Conservation (phyloP, 257 asterid genomes). For the Jacaranda mimosifolia region DNA sequence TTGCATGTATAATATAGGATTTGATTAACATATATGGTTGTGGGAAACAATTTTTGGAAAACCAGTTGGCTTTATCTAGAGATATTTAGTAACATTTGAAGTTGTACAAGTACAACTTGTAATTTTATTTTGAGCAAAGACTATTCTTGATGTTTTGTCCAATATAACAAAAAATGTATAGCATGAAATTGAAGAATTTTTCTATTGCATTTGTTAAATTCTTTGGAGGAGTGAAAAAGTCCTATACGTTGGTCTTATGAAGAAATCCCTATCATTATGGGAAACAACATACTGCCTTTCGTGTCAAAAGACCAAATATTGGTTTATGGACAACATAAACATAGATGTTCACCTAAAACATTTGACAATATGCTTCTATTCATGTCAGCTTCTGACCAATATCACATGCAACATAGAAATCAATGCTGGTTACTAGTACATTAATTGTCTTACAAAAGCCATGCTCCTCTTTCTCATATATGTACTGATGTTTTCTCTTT, state of each 20-base stretch:
- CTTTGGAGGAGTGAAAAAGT: no score
- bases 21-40: neutral
- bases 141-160: no score
- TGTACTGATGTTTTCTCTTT: slow-evolving; percentile 36
- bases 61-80: neutral
- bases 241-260: no score
- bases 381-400: slow-evolving; percentile 17
- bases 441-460: slow-evolving; percentile 4
- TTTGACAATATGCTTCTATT: neutral
- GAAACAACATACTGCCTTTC: no score
- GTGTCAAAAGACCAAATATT: no score
- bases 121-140: no score
- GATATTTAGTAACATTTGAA: neutral
- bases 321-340: neutral
- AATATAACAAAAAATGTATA: no score
- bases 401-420: neutral
- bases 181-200: no score
- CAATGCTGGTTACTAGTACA: slow-evolving; percentile 7
- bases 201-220: no score
- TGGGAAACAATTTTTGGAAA: neutral
- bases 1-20: neutral
- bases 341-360: neutral
- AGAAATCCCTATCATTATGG: no score
- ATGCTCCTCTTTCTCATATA: neutral
- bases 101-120: no score